Conservation (phyloP, 805 yeast genomes). For the Myxozyma udenii region DNA sequence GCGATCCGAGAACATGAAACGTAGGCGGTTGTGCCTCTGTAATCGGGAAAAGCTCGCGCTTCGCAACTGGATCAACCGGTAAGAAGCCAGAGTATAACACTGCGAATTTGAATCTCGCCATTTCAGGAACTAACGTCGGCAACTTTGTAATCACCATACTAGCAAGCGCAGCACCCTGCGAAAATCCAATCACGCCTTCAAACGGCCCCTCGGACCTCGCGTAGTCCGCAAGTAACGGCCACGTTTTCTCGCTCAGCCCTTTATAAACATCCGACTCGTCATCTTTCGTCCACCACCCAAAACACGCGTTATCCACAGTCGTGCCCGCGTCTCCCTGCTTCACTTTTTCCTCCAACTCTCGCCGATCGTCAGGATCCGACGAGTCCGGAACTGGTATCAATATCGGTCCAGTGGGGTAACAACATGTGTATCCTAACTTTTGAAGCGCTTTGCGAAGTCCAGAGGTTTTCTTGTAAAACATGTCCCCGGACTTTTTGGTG, state of each 20-base stretch:
- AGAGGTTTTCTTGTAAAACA: constrained; percentile 83
- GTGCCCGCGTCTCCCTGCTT: constrained; percentile 48
- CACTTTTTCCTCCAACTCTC: neutral
- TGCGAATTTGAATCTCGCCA: constrained; percentile 59
- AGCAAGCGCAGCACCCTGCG: constrained; percentile 91
- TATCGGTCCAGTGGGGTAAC: constrained; percentile 80
- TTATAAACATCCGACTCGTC: constrained; percentile 37
- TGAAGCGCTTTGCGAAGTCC: constrained; percentile 74
- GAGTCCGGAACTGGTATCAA: constrained; percentile 73
- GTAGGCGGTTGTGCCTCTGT: constrained; percentile 45
- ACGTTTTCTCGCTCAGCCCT: constrained; percentile 42
- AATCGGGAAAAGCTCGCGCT: constrained; percentile 35
- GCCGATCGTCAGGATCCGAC: constrained; percentile 44
- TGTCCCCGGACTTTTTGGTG: constrained; percentile 59
- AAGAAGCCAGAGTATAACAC: constrained; percentile 67
- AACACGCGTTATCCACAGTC: constrained; percentile 41
- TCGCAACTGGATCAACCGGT: constrained; percentile 33
- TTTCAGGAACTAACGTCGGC: constrained; percentile 52
- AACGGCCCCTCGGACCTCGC: constrained; percentile 66
- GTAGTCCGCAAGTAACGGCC: constrained; percentile 52
- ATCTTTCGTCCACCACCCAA: constrained; percentile 39
- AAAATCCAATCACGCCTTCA: constrained; percentile 84
- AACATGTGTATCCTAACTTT: constrained; percentile 64
- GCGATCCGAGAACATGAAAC: constrained; percentile 80
- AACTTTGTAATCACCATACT: constrained; percentile 65